A percentile compares a stretch with the other conserved stretches of the same genome.
Evolutionary conservation across 2,329 filamentous ascomycete genomes (phyloP).

Genomic region (Tolypocladium ovalisporum): DNA sequence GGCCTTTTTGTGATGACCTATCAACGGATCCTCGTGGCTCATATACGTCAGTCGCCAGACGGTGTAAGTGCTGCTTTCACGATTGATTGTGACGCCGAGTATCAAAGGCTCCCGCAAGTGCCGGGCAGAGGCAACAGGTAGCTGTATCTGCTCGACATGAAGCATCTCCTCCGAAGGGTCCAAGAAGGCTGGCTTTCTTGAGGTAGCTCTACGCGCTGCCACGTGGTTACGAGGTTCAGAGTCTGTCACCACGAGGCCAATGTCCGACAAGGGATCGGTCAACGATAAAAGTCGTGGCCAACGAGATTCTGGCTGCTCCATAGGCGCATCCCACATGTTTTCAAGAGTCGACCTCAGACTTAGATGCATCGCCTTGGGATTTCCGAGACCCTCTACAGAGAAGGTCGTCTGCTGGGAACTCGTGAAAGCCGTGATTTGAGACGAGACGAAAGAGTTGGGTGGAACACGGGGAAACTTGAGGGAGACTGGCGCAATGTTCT

Average conservation of each 20-base stretch:
- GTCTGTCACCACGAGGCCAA: slow-evolving; percentile 67
- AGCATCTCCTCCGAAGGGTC: slow-evolving; percentile 73
- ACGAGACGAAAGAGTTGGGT: slow-evolving; percentile 73
- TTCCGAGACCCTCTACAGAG: slow-evolving; percentile 45
- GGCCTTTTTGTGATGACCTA: slow-evolving; percentile 33
- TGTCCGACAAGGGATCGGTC: slow-evolving; percentile 74
- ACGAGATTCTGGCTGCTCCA: slow-evolving; percentile 43
- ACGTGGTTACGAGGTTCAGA: slow-evolving; percentile 27
- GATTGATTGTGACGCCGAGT: slow-evolving; percentile 72
- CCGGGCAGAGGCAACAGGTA: slow-evolving; percentile 32
- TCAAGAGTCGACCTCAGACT: slow-evolving; percentile 43
- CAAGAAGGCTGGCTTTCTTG: slow-evolving; percentile 44
- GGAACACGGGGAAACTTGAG: slow-evolving; percentile 53
- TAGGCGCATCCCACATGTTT: slow-evolving; percentile 44
- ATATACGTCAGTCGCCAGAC: slow-evolving; percentile 78
- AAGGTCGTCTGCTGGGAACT: slow-evolving; percentile 40
- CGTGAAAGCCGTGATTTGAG: slow-evolving; percentile 47
- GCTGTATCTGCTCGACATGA: slow-evolving; percentile 61
- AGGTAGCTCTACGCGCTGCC: slow-evolving; percentile 18
- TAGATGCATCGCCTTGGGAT: slow-evolving; percentile 41
- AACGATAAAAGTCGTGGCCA: slow-evolving; percentile 73
- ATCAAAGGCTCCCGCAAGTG: slow-evolving; percentile 43
- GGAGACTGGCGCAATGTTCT: slow-evolving; percentile 38
- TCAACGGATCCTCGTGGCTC: slow-evolving; percentile 49
- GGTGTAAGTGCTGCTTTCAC: slow-evolving; percentile 64